Conservation (phyloP, 768 basidiomycete species). For the Pilatotrama ljubarskyi region DNA sequence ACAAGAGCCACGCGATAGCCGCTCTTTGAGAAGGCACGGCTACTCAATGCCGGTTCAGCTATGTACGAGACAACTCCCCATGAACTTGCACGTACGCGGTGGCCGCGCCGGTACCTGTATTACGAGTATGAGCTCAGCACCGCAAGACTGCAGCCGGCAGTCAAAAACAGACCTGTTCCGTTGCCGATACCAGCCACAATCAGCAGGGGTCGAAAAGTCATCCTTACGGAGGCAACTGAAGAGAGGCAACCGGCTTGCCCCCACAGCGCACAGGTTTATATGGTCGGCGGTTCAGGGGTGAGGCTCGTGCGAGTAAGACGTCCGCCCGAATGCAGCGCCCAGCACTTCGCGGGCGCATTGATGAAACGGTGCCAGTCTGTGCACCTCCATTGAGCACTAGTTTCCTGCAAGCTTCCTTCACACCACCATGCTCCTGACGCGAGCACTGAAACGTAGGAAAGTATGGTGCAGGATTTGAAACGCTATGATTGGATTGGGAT, state of each 20-base stretch:
- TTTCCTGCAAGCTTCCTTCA: too few relatives aligned
- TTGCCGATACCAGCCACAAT: slow-evolving; percentile 45
- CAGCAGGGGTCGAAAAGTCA: slow-evolving; percentile 35
- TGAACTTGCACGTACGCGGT: slow-evolving; percentile 34
- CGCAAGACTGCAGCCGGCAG: too few relatives aligned
- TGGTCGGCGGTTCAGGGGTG: not conserved
- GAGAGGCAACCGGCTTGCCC: too few relatives aligned
- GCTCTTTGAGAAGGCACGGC: slow-evolving; percentile 37
- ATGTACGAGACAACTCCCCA: too few relatives aligned
- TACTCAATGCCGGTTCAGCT: slow-evolving; percentile 4
- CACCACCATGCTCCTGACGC: too few relatives aligned
- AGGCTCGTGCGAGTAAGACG: too few relatives aligned
- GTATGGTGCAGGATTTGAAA: too few relatives aligned
- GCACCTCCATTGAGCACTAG: too few relatives aligned
- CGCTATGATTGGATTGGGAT: too few relatives aligned
- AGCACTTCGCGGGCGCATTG: not conserved
- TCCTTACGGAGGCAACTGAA: not conserved
- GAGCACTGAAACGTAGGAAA: too few relatives aligned
- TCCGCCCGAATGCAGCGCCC: not conserved
- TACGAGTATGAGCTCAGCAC: too few relatives aligned
- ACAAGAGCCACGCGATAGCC: slow-evolving; percentile 43
- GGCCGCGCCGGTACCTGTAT: slow-evolving; percentile 39
- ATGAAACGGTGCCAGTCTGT: not conserved
- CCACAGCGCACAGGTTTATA: not conserved
- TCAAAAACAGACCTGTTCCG: slow-evolving; percentile 37